Percentiles rank a stretch among this genome's conserved stretches.
These are phyloP conservation scores for Chlorella variabilis DNA, from an alignment of 163 green algal genomes.

Conservation along the genomic window DNA sequence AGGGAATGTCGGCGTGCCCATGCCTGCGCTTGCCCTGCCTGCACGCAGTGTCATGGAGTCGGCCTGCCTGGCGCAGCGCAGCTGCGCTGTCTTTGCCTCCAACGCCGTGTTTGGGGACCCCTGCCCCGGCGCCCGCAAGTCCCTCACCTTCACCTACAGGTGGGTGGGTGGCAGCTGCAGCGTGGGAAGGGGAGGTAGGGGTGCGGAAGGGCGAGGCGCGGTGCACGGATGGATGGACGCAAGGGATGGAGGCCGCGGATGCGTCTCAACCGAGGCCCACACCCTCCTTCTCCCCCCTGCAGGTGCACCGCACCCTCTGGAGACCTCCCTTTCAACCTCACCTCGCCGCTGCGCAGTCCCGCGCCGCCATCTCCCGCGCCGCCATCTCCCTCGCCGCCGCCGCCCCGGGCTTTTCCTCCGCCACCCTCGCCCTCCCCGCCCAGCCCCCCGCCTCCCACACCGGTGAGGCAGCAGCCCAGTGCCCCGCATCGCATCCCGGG, in stretches of 20 bases:
- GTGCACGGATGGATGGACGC: too few species aligned
- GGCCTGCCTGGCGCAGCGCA: slow-evolving; percentile 1
- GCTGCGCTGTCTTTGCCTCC: background rate
- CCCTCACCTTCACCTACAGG: slow-evolving; percentile 3
- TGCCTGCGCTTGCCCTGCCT: too few species aligned
- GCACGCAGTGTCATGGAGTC: background rate
- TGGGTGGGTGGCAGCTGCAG: background rate
- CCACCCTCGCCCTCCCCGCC: background rate
- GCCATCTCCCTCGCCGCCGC: background rate
- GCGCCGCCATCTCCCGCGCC: background rate
- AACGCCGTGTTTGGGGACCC: slow-evolving; percentile 10
- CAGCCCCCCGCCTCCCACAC: background rate
- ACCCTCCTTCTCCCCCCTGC: background rate
- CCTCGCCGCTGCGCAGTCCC: background rate
- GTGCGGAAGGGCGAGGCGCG: too few species aligned
- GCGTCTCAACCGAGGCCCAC: background rate
- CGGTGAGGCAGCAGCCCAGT: background rate
- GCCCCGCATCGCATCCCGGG: too few species aligned
- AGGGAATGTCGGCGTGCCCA: background rate
- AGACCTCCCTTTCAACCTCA: background rate
- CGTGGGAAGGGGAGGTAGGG: too few species aligned
- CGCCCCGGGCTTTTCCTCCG: background rate
- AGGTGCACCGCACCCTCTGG: background rate
- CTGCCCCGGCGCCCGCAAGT: background rate
- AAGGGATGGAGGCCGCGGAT: too few species aligned